Conservation (phyloP, 2,329 filamentous ascomycete species). For the Ophiocordyceps polyrhachis-furcata region DNA sequence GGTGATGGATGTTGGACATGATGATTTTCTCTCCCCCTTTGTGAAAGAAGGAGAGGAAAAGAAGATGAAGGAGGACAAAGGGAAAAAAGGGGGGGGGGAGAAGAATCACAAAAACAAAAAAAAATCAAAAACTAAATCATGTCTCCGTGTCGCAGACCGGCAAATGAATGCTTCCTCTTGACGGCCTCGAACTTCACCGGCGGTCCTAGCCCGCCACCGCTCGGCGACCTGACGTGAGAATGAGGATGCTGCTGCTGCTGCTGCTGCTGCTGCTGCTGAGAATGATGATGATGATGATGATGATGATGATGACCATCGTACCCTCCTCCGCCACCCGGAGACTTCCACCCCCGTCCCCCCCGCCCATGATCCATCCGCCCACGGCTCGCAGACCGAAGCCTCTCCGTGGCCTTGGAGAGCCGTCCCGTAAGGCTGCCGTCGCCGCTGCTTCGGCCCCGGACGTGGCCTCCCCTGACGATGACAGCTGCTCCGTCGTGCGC, state of each 20-base stretch:
- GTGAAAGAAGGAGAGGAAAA: background rate
- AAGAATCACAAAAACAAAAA: background rate
- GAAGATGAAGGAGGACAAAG: background rate
- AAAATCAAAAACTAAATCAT: conserved; percentile 27
- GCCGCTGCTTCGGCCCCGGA: conserved; percentile 36
- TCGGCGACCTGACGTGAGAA: conserved; percentile 8
- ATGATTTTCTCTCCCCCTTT: too few relatives aligned
- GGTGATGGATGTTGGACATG: too few relatives aligned
- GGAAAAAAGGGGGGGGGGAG: too few relatives aligned
- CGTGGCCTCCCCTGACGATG: conserved; percentile 24
- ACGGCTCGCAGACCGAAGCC: conserved; percentile 40
- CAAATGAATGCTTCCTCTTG: conserved; percentile 22
- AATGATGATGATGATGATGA: too few relatives aligned
- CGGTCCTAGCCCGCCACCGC: conserved; percentile 5
- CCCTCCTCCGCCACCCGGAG: too few relatives aligned
- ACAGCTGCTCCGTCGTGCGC: background rate
- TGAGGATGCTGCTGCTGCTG: background rate
- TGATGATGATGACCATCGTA: too few relatives aligned
- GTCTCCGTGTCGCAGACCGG: conserved; percentile 33
- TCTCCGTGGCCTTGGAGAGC: conserved; percentile 38
- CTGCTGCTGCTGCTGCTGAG: too few relatives aligned
- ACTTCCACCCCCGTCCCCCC: too few relatives aligned
- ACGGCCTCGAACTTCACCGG: conserved; percentile 5
- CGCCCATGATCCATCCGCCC: conserved; percentile 13
- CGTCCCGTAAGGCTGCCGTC: conserved; percentile 34